Conservation (phyloP, 257 asterid species). For the Agastache rugosa region DNA sequence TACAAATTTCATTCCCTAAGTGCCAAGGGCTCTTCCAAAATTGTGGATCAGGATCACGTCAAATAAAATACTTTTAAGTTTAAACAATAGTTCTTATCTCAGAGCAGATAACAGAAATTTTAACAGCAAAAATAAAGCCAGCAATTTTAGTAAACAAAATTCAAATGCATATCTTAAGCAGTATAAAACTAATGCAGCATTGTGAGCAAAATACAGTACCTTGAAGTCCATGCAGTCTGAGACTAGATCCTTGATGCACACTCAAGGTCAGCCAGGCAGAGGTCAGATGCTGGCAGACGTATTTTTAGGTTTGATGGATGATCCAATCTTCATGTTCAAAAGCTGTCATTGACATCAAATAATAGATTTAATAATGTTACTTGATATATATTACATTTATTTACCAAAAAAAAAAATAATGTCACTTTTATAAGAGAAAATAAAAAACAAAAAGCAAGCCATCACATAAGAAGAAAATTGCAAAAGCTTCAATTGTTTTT, state of each 20-base stretch:
- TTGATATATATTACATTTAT: too few species aligned
- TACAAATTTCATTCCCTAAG: neutral
- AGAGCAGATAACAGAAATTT: constrained; percentile 1
- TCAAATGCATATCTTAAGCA: neutral
- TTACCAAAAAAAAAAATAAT: too few species aligned
- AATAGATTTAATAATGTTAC: constrained; percentile 16
- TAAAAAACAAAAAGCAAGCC: neutral
- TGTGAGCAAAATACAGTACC: constrained; percentile 7
- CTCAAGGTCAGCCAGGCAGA: constrained; percentile 20
- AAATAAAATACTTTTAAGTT: neutral
- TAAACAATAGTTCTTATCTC: constrained; percentile 3
- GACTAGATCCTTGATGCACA: constrained; percentile 5
- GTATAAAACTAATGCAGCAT: too few species aligned
- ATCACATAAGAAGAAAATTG: constrained; percentile 13
- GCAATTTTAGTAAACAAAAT: constrained; percentile 8
- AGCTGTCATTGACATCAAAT: constrained; percentile 20
- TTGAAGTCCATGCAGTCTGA: constrained; percentile 29
- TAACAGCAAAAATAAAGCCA: constrained; percentile 11
- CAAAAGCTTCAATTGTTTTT: constrained; percentile 9
- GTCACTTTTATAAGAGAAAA: neutral
- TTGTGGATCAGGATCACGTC: constrained; percentile 10
- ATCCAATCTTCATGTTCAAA: constrained; percentile 19
- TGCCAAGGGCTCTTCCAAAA: constrained; percentile 18
- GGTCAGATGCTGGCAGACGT: constrained; percentile 26
- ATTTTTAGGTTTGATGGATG: constrained; percentile 24